Conservation (phyloP, 108 stramenopile genomes). For the Pseudonitzschia multistriata region DNA sequence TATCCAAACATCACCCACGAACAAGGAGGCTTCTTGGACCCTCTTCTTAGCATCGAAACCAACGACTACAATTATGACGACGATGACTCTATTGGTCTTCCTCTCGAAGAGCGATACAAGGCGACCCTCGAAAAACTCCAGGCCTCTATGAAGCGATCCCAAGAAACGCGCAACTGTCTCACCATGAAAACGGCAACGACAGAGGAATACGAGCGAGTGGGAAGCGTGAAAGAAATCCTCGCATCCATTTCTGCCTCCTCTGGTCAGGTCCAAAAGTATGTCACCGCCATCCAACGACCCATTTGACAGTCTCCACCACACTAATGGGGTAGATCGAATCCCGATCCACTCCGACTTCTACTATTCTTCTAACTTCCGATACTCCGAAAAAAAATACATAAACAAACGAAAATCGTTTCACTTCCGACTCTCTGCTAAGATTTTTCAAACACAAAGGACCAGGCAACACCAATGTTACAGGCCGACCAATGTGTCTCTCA, state of each 20-base stretch:
- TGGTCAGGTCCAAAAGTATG: conserved; percentile 40
- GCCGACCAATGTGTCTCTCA: neutral
- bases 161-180: conserved; percentile 49
- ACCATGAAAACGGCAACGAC: conserved; percentile 45
- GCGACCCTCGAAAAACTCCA: conserved; percentile 39
- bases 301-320: conserved; percentile 1
- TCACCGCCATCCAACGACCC: conserved; percentile 26
- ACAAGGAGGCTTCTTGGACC: conserved; percentile 31
- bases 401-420: neutral
- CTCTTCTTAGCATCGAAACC: conserved; percentile 17
- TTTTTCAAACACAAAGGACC: neutral
- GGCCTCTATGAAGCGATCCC: conserved; percentile 43
- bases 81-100: conserved; percentile 12
- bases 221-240: conserved; percentile 39
- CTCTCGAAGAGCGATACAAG: conserved; percentile 43
- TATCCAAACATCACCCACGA: conserved; percentile 27
- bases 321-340: neutral
- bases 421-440: neutral
- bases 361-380: conserved; percentile 5
- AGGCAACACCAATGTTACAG: neutral
- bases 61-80: conserved; percentile 1
- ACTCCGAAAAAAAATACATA: neutral
- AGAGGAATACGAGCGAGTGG: conserved; percentile 35
- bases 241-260: conserved; percentile 43
- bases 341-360: neutral